Evolutionary conservation across 2,329 filamentous ascomycete species (phyloP), one percentile per base, ranked within the genome.

Genomic region (Dactylellina sp.): DNA sequence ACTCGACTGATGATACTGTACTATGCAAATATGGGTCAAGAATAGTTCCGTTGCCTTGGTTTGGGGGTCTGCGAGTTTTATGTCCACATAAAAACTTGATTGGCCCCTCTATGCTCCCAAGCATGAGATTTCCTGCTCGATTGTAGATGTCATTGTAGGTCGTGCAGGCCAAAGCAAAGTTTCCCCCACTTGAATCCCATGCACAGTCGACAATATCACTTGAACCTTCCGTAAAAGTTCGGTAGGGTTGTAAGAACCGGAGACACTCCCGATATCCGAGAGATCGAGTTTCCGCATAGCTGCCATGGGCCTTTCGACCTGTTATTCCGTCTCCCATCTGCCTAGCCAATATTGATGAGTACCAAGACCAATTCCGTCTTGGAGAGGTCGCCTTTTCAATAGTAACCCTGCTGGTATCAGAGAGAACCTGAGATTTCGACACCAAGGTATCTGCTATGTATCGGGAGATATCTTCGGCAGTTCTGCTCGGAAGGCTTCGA

Each of bases 61-160:
- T 71, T 11, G 40, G 35, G 7, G 71, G 64, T 6, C 70, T 46
- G 25, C 18, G 59, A 24, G 74, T 75, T 42, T 66, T 75, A 32
- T 79, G 78, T 5, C 75, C 75, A 57, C 76, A 76, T 4, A 79
- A 52, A 63, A 78, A 76, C 40, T 75, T 75, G 11, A 77, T 76
- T 18, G 46, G 52, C 7, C 64, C 57, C 14, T 76, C 55, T 1
- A 71, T 25, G 24, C 28, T 49, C 7, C 78, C 78, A 39, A 78
- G 68, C 75, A 78, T 76, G 7, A 79, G 75, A 63, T 79, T 79
- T 2, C 77, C 77, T 9, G 75, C 75, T 20, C 77, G 75, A 28
- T 78, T 79, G 47, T 79, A 79, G 39, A 47, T 66, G 40, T 79
- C 78, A 9, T 70, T 75, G 32, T 71, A 75, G 1, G 76, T 74